phyloP scores from a whole-genome alignment of 164 flowering plant genomes.

The Aristolochia fimbriata region DNA sequence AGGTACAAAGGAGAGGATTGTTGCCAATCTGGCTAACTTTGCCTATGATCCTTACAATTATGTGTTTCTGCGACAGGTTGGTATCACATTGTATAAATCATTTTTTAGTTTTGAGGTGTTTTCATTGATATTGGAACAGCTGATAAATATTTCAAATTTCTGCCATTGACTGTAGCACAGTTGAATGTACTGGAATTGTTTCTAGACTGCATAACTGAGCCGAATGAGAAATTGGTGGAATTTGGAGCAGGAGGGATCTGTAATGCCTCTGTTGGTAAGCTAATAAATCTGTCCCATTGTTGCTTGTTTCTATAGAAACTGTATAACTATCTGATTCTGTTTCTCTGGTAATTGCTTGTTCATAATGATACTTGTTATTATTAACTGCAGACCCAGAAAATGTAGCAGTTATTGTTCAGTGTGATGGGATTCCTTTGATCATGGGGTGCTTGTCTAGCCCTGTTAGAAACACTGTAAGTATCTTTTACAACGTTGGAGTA shows the following conservation, averaged over 20 bases:
- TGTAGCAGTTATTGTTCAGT: conserved; percentile 41
- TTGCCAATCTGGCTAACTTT: conserved; percentile 82
- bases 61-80: conserved; percentile 67
- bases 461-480: conserved; percentile 68
- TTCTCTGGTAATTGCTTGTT: not conserved
- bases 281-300: not conserved
- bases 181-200: conserved; percentile 92
- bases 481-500: too few relatives aligned
- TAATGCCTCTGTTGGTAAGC: conserved; percentile 67
- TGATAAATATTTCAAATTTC: not conserved
- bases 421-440: conserved; percentile 65
- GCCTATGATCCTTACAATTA: conserved; percentile 93
- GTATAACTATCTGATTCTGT: not conserved
- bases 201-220: conserved; percentile 88
- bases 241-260: conserved; percentile 85
- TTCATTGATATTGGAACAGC: not conserved
- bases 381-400: conserved; percentile 52
- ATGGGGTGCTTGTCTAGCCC: conserved; percentile 77
- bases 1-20: conserved; percentile 68
- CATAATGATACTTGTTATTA: not conserved
- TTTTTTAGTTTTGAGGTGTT: too few relatives aligned
- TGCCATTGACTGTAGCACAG: conserved; percentile 21
- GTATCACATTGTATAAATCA: too few relatives aligned
- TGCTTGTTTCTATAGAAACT: not conserved
- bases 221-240: conserved; percentile 84